A percentile compares a stretch with the other conserved stretches of the same genome.
Evolutionary conservation across 2,329 filamentous ascomycete genomes (phyloP).

Genomic region (Amauroascus niger): DNA sequence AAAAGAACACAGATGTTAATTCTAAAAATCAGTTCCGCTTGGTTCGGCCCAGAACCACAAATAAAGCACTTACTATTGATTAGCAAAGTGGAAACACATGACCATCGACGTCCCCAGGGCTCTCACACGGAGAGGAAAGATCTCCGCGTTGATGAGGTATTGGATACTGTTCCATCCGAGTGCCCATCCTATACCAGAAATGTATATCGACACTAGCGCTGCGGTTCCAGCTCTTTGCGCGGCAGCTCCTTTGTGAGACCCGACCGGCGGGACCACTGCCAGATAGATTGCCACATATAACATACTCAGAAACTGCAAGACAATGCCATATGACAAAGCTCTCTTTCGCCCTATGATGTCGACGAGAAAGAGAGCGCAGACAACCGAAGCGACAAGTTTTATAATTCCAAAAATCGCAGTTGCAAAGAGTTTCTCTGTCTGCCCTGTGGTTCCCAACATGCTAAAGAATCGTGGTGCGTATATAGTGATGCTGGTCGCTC

Average conservation of each 20-base stretch:
- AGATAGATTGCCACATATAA: constrained; percentile 48
- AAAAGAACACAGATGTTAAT: neutral
- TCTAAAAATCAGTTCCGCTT: neutral
- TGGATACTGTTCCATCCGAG: constrained; percentile 42
- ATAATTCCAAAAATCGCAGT: constrained; percentile 66
- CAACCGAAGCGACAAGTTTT: constrained; percentile 56
- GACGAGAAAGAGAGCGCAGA: constrained; percentile 65
- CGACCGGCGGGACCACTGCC: constrained; percentile 20
- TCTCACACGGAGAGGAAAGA: constrained; percentile 38
- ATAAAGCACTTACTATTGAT: constrained; percentile 23
- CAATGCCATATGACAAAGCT: constrained; percentile 41
- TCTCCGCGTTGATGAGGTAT: constrained; percentile 40
- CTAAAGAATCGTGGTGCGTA: constrained; percentile 64
- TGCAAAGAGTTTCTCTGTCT: constrained; percentile 58
- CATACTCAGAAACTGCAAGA: constrained; percentile 43
- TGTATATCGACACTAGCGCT: constrained; percentile 38
- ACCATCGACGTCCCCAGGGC: constrained; percentile 35
- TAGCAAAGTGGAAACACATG: constrained; percentile 38
- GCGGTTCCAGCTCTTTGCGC: constrained; percentile 29
- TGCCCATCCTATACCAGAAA: constrained; percentile 39
- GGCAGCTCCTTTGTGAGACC: constrained; percentile 23
- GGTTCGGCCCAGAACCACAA: neutral
- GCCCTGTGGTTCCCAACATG: constrained; percentile 58
- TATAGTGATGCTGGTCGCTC: constrained; percentile 61
- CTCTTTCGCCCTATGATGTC: constrained; percentile 64